Conservation (phyloP, 495 filamentous ascomycete genomes). For the Aspergillus cavernicola region DNA sequence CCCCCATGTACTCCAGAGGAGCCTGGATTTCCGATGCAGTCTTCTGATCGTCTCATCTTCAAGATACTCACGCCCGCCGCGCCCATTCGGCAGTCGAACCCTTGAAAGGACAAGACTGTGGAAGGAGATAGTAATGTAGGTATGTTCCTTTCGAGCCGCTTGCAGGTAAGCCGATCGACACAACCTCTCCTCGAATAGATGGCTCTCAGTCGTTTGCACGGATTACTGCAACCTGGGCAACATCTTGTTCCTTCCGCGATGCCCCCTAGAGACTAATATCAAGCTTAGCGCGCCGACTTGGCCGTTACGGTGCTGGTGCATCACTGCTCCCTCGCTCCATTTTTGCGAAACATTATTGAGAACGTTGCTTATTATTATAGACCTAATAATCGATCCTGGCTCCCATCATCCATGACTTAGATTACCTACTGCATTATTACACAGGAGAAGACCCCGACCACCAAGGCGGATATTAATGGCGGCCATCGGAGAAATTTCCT, state of each 20-base stretch:
- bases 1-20: not conserved
- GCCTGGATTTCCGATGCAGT: not conserved
- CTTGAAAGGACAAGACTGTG: not conserved
- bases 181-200: not conserved
- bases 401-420: not conserved
- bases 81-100: constrained; percentile 6
- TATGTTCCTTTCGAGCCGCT: constrained; percentile 1
- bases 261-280: not conserved
- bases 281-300: constrained; percentile 1
- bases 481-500: not conserved
- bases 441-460: not conserved
- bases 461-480: not conserved
- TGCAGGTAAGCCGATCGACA: constrained; percentile 11
- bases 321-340: not conserved
- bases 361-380: not conserved
- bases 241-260: not conserved
- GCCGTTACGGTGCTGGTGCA: not conserved
- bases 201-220: not conserved
- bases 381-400: not conserved
- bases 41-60: constrained; percentile 5
- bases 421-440: not conserved
- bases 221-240: not conserved
- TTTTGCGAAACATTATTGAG: not conserved
- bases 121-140: too few relatives aligned
- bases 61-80: not conserved